Conservation (phyloP, 2,329 filamentous ascomycete species). For the Alternaria sp. region DNA sequence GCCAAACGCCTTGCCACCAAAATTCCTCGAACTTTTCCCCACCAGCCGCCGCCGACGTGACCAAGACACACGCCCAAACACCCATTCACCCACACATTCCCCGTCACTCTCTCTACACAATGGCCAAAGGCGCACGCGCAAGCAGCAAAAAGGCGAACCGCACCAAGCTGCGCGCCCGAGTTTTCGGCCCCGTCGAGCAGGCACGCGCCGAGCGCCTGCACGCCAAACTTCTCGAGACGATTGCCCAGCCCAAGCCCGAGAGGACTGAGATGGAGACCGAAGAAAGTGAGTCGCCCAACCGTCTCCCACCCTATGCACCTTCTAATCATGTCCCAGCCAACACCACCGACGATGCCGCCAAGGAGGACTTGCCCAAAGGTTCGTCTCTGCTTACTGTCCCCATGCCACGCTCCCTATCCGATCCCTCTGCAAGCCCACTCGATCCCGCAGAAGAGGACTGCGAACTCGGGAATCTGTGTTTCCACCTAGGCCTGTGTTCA, state of each 20-base stretch:
- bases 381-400: conserved; percentile 39
- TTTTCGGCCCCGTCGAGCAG: conserved; percentile 83
- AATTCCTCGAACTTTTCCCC: conserved; percentile 22
- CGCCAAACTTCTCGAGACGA: conserved; percentile 82
- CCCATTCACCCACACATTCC: conserved; percentile 9
- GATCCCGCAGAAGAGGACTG: conserved; percentile 21
- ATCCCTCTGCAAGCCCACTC: conserved; percentile 11
- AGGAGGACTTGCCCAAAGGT: conserved; percentile 41
- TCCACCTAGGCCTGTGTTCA: conserved; percentile 48
- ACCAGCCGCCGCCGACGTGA: not conserved
- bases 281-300: conserved; percentile 37
- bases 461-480: conserved; percentile 44
- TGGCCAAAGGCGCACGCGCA: conserved; percentile 87
- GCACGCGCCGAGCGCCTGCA: conserved; percentile 83
- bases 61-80: conserved; percentile 5
- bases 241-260: conserved; percentile 73
- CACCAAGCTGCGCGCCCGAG: conserved; percentile 75
- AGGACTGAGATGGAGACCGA: conserved; percentile 56
- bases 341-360: conserved; percentile 22
- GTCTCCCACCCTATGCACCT: not conserved
- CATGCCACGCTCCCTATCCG: conserved; percentile 35
- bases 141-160: conserved; percentile 85
- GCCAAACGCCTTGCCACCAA: conserved; percentile 28
- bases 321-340: conserved; percentile 12
- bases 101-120: conserved; percentile 52